Evolutionary conservation across 192 early-diverging fungal genomes (phyloP).

Genomic region (Linderina pennispora): DNA sequence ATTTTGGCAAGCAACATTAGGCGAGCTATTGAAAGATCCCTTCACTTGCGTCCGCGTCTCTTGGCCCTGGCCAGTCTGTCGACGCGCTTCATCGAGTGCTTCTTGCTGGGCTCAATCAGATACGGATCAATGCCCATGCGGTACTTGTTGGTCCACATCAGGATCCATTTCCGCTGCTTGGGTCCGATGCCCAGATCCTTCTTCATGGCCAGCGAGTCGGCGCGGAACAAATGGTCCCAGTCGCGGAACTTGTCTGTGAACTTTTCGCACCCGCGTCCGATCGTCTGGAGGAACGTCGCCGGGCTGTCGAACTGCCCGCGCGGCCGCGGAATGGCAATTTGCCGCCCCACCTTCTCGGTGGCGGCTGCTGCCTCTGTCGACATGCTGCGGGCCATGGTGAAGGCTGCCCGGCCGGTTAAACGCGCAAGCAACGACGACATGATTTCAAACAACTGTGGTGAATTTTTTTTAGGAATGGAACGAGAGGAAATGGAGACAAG

Average conservation of each 20-base stretch:
- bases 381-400: constrained; percentile 9
- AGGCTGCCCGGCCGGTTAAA: background rate
- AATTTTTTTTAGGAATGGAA: too few relatives aligned
- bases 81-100: constrained; percentile 39
- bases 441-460: too few relatives aligned
- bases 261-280: constrained; percentile 49
- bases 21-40: too few relatives aligned
- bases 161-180: constrained; percentile 60
- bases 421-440: constrained; percentile 15
- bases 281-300: constrained; percentile 32
- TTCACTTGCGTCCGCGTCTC: constrained; percentile 23
- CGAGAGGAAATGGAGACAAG: too few relatives aligned
- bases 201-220: constrained; percentile 50
- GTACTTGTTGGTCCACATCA: constrained; percentile 52
- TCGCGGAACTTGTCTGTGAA: constrained; percentile 36
- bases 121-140: constrained; percentile 51
- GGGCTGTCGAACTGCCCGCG: constrained; percentile 33
- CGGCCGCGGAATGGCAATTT: constrained; percentile 23
- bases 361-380: constrained; percentile 10
- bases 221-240: constrained; percentile 62
- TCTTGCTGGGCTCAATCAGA: constrained; percentile 45
- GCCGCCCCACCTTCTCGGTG: background rate
- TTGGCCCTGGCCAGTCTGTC: constrained; percentile 40
- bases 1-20: too few relatives aligned
- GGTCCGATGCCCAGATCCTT: constrained; percentile 48